phyloP scores from a whole-genome alignment of 305 asterid genomes.

The Fraxinus angustifolia region DNA sequence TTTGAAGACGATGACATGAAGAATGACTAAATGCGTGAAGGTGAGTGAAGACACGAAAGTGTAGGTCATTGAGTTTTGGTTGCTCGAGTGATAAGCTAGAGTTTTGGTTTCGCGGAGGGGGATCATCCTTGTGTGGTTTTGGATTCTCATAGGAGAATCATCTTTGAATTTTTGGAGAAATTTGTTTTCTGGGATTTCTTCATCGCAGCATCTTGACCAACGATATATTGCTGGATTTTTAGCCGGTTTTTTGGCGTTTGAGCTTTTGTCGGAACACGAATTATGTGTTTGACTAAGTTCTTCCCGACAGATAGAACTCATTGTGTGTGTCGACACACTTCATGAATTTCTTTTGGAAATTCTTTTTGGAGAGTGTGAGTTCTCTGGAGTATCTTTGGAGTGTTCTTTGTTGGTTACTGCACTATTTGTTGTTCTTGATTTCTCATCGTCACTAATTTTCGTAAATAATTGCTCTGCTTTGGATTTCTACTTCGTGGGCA shows the following conservation, averaged over 20 bases:
- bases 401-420: too few relatives aligned
- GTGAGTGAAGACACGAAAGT: not conserved
- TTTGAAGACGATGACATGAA: not conserved
- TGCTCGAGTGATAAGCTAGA: not conserved
- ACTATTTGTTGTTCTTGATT: too few relatives aligned
- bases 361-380: too few relatives aligned
- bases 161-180: not conserved
- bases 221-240: too few relatives aligned
- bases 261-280: not conserved
- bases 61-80: not conserved
- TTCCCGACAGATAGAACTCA: not conserved
- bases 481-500: too few relatives aligned
- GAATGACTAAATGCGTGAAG: not conserved
- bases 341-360: not conserved
- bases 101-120: not conserved
- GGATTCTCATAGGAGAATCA: not conserved
- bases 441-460: too few relatives aligned
- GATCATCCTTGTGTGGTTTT: not conserved
- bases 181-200: too few relatives aligned
- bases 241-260: not conserved
- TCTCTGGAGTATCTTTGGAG: too few relatives aligned
- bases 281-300: too few relatives aligned
- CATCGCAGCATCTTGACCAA: too few relatives aligned
- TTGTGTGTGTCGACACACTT: not conserved
- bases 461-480: too few relatives aligned